Base-by-base conservation (phyloP, 2,329 filamentous ascomycete species). In the Samsoniella hepiali region DNA sequence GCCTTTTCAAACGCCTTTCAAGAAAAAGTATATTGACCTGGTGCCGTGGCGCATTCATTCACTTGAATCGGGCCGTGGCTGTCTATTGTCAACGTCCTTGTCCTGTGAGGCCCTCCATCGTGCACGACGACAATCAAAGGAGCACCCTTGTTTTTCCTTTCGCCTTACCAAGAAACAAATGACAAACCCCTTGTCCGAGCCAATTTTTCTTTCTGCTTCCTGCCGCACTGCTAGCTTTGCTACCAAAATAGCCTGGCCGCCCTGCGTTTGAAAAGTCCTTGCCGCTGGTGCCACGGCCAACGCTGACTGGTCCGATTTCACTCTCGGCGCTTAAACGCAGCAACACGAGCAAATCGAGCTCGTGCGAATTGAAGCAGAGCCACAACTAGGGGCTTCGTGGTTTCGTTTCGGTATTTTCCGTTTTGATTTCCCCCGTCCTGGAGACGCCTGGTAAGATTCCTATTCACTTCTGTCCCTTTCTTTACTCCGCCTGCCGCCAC, bases 401-500 rank as follows among this genome's bases (percentile, higher is more conserved):
- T 62, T 62, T 55, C 31, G 42, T 62, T 15, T 22, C 22, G 22
- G 22, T 54, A 7, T 44, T 62, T 56, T 49, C 32, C 31, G 10
- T 47, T 47, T 40, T 62, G 40, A 31, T 45, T 47, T 17, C 17
- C 45, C n/a, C 44, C 34, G 42, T 51, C 53, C 42, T 57, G 60
- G 51, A 55, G 60, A 31, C 42, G 34, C 31, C 36, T 51, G 53
- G 53, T 57, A 57, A 57, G 53, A 27, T 11, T 32, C 7, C 34
- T n/a, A 54, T 54, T 27, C 53, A 4, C 22, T 45, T 47, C 13
- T 22, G 32, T 38, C 1, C 22, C 36, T 57, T n/a, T 36, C 29
- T 42, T 36, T 22, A 29, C 64, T 62, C 66, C 68, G 67, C 66
- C 70, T 70, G 73, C 68, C 66, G 44, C 51, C 53, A 17, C 17